phyloP scores from a whole-genome alignment of 78 protist genomes.

The Thecamonas trahens region DNA sequence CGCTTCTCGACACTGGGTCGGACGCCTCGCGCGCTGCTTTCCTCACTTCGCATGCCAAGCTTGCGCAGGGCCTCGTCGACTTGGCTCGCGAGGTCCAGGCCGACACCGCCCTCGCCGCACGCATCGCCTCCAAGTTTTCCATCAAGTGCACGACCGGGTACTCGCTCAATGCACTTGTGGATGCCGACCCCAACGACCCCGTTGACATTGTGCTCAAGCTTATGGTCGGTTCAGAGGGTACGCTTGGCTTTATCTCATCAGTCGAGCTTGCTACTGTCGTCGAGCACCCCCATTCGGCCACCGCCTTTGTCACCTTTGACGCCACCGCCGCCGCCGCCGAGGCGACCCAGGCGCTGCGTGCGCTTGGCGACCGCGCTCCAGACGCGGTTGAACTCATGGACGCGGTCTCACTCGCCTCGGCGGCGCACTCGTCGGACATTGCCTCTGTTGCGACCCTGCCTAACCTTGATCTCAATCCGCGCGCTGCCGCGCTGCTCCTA shows the following conservation, averaged over 20 bases:
- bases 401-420: too few relatives aligned
- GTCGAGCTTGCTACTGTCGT: slow-evolving; percentile 29
- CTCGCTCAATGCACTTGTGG: slow-evolving; percentile 36
- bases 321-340: slow-evolving; percentile 14
- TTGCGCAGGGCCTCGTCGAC: slow-evolving; percentile 4
- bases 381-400: slow-evolving; percentile 43
- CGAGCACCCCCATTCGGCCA: slow-evolving; percentile 26
- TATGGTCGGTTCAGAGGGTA: slow-evolving; percentile 40
- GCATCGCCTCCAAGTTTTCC: slow-evolving; percentile 18
- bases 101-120: slow-evolving; percentile 6
- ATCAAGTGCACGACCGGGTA: slow-evolving; percentile 50
- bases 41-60: slow-evolving; percentile 6
- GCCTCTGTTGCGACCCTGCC: not conserved
- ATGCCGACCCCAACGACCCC: slow-evolving; percentile 30
- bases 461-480: not conserved
- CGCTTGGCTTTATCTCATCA: slow-evolving; percentile 30
- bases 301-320: slow-evolving; percentile 28
- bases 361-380: not conserved
- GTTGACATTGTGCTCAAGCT: slow-evolving; percentile 29
- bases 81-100: not conserved
- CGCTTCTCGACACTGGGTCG: slow-evolving; percentile 27
- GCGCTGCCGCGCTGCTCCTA: not conserved
- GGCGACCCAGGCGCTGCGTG: slow-evolving; percentile 5
- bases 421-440: not conserved
- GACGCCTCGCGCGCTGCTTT: slow-evolving; percentile 1